Evolutionary conservation across 257 asterid genomes (phyloP).

Genomic region (Phtheirospermum japonicum): DNA sequence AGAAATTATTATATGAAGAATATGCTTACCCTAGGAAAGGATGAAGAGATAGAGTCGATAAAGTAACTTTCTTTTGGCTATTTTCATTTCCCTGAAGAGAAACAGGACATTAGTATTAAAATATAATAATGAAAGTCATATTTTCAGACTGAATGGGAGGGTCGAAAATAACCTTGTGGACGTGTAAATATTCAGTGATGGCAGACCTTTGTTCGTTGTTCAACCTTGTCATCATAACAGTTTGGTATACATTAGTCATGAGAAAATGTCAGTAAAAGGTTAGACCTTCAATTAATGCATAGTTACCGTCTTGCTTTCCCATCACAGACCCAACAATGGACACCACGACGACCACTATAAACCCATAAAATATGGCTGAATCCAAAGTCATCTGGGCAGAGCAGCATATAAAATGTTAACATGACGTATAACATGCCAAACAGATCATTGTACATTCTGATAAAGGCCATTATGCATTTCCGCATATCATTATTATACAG

Average conservation of each 20-base stretch:
- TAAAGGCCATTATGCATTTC: background rate
- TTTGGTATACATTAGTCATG: conserved; percentile 12
- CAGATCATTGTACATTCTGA: background rate
- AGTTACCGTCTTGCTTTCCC: conserved; percentile 84
- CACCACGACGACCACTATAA: conserved; percentile 96
- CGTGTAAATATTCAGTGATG: conserved; percentile 75
- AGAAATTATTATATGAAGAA: conserved; percentile 8
- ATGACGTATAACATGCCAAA: conserved; percentile 6
- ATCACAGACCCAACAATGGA: conserved; percentile 98
- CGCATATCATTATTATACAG: background rate
- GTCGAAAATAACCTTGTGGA: conserved; percentile 59
- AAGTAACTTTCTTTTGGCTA: conserved; percentile 60
- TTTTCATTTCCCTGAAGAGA: conserved; percentile 76
- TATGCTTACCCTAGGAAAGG: conserved; percentile 77
- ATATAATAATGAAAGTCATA: conserved; percentile 11
- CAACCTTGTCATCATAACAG: conserved; percentile 49
- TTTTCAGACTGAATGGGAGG: conserved; percentile 17
- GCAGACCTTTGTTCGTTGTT: conserved; percentile 84
- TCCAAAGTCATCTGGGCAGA: conserved; percentile 78
- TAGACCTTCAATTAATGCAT: conserved; percentile 17
- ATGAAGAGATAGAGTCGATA: conserved; percentile 62
- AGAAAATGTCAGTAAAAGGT: conserved; percentile 4
- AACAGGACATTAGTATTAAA: conserved; percentile 12
- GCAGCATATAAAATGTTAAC: conserved; percentile 22
- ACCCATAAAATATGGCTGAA: conserved; percentile 91